These are phyloP conservation scores for Teunomyces cretensis DNA, from an alignment of 805 yeast genomes.

Conservation along the genomic window DNA sequence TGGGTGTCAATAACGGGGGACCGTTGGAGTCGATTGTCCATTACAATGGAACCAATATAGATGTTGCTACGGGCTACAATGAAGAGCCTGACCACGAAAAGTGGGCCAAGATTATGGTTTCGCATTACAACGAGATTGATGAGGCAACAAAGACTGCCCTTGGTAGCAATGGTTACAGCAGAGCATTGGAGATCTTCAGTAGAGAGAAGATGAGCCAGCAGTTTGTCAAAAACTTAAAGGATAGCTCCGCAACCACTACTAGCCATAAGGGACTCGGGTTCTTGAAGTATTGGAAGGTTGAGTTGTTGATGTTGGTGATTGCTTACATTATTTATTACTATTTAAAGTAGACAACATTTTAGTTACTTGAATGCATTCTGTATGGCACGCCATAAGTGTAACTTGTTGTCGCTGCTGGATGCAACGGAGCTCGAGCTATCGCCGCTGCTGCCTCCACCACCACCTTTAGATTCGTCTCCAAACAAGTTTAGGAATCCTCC, in stretches of 20 bases:
- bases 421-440: neutral
- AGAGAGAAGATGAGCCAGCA: constrained; percentile 44
- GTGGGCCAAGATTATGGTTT: constrained; percentile 56
- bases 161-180: constrained; percentile 35
- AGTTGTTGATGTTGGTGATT: constrained; percentile 7
- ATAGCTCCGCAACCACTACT: neutral
- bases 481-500: constrained; percentile 9
- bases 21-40: constrained; percentile 75
- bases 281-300: constrained; percentile 11
- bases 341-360: neutral
- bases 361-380: constrained; percentile 22
- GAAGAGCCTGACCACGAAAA: constrained; percentile 44
- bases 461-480: constrained; percentile 7
- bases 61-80: constrained; percentile 62
- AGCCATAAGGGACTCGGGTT: constrained; percentile 1
- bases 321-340: constrained; percentile 1
- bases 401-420: neutral
- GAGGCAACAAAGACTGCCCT: constrained; percentile 16
- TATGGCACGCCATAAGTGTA: constrained; percentile 29
- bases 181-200: constrained; percentile 43
- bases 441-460: neutral
- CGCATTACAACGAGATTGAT: constrained; percentile 30
- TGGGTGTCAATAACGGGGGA: constrained; percentile 89
- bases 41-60: constrained; percentile 24
- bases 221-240: constrained; percentile 18